Evolutionary conservation across 306 rosid genomes (phyloP).

Genomic region (Prunus davidiana): DNA sequence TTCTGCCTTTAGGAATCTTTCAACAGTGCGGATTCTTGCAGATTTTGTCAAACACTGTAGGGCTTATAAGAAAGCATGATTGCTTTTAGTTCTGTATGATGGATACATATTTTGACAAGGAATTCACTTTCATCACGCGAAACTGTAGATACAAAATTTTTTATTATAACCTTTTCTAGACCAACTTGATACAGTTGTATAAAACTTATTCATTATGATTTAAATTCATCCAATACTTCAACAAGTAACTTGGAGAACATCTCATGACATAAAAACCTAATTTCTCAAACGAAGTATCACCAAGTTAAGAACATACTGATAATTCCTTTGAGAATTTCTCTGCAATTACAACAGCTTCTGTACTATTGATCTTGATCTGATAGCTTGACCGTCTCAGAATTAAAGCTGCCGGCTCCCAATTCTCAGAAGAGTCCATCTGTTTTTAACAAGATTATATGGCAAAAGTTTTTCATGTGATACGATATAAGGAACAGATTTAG

Average conservation of each 20-base stretch:
- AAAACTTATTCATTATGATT: not conserved
- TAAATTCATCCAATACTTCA: not conserved
- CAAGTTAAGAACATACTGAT: constrained; percentile 55
- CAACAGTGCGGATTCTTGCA: not conserved
- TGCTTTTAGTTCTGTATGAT: not conserved
- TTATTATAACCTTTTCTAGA: not conserved
- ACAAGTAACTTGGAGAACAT: not conserved
- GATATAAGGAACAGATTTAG: not conserved
- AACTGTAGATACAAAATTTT: not conserved
- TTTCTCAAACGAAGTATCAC: not conserved
- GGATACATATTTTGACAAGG: not conserved
- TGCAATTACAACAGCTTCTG: constrained; percentile 45
- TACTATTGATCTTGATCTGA: constrained; percentile 56
- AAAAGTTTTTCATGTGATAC: constrained; percentile 12
- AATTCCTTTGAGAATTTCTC: constrained; percentile 86
- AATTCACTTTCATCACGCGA: not conserved
- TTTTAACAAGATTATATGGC: constrained; percentile 10
- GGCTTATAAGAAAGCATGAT: not conserved
- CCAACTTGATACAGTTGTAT: not conserved
- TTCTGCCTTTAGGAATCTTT: not conserved
- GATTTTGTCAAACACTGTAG: not conserved
- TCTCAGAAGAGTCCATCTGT: constrained; percentile 82
- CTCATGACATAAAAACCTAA: not conserved
- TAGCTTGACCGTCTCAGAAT: constrained; percentile 67
- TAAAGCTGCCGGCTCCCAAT: constrained; percentile 77